A percentile compares a stretch with the other conserved stretches of the same genome.
Conservation (phyloP, 2,329 filamentous ascomycete species). For the Trichoderma simmonsii region DNA sequence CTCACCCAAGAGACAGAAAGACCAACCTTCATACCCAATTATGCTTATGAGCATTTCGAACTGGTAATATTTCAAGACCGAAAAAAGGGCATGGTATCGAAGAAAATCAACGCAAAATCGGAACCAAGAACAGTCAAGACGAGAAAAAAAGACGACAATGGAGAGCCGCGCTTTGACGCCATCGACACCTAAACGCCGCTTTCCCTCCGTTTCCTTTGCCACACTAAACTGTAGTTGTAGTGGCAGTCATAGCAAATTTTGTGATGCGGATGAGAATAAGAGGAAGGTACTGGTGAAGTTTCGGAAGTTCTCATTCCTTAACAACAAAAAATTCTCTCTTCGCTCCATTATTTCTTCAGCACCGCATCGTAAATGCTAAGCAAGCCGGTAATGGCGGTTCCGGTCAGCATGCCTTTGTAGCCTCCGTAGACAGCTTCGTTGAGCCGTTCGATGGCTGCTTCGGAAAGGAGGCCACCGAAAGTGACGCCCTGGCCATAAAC, state of each 20-base stretch:
- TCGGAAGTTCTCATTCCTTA: not conserved
- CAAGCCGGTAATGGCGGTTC: conserved; percentile 64
- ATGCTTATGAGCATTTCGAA: conserved; percentile 1
- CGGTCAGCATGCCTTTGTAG: conserved; percentile 66
- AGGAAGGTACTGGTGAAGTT: not conserved
- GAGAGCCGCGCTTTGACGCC: conserved; percentile 27
- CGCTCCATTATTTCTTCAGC: conserved; percentile 56
- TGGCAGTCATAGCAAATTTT: not conserved
- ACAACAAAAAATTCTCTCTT: not conserved
- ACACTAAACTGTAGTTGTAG: not conserved
- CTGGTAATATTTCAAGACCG: not conserved
- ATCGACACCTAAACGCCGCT: conserved; percentile 31
- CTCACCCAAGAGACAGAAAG: not conserved
- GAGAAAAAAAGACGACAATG: not conserved
- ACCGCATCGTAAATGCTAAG: conserved; percentile 76
- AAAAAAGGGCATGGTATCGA: conserved; percentile 30
- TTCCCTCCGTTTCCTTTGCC: not conserved
- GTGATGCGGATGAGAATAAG: not conserved
- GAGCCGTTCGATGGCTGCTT: conserved; percentile 59
- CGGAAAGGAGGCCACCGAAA: conserved; percentile 60
- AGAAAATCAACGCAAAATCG: not conserved
- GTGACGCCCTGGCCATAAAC: conserved; percentile 69
- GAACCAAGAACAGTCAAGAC: not conserved
- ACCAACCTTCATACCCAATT: not conserved
- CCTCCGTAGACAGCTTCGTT: conserved; percentile 67